Percentiles rank a stretch among this genome's conserved stretches.
These are phyloP conservation scores for Neobulgaria alba DNA, from an alignment of 2,329 filamentous ascomycete genomes.

Conservation along the genomic window DNA sequence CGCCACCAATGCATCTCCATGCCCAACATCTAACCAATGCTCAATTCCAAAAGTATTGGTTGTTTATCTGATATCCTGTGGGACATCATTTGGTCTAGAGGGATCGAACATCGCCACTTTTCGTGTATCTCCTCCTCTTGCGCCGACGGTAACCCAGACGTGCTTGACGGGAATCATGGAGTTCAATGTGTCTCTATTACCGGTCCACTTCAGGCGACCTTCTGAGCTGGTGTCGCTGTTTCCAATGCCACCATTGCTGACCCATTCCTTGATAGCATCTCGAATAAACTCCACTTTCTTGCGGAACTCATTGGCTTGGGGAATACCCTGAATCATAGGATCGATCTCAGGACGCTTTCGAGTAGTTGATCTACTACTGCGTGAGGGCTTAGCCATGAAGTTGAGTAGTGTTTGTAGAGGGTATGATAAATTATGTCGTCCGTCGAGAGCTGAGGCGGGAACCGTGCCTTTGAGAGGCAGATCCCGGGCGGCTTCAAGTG, in stretches of 20 bases:
- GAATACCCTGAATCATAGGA: constrained; percentile 52
- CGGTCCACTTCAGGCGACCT: constrained; percentile 49
- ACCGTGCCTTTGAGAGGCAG: constrained; percentile 59
- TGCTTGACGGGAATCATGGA: constrained; percentile 49
- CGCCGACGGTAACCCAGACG: constrained; percentile 62
- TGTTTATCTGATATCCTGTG: constrained; percentile 27
- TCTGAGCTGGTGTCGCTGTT: constrained; percentile 48
- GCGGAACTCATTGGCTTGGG: constrained; percentile 63
- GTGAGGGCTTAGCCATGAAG: constrained; percentile 42
- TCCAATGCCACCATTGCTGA: constrained; percentile 59
- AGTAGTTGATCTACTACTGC: constrained; percentile 39
- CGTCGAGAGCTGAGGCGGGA: constrained; percentile 59
- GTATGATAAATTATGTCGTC: constrained; percentile 63
- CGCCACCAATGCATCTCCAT: no score
- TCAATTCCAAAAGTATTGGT: no score
- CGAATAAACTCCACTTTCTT: constrained; percentile 67
- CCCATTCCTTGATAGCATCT: constrained; percentile 63
- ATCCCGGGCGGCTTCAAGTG: constrained; percentile 58
- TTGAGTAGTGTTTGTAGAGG: constrained; percentile 67
- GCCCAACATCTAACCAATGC: no score
- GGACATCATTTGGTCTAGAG: constrained; percentile 21
- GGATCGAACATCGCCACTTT: constrained; percentile 30
- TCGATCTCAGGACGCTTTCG: constrained; percentile 53
- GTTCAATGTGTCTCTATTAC: constrained; percentile 46
- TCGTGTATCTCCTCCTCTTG: constrained; percentile 46